Percentiles rank a stretch among this genome's conserved stretches.
Conservation (phyloP, 192 early-diverging fungal species). For the Podochytrium sp. region DNA sequence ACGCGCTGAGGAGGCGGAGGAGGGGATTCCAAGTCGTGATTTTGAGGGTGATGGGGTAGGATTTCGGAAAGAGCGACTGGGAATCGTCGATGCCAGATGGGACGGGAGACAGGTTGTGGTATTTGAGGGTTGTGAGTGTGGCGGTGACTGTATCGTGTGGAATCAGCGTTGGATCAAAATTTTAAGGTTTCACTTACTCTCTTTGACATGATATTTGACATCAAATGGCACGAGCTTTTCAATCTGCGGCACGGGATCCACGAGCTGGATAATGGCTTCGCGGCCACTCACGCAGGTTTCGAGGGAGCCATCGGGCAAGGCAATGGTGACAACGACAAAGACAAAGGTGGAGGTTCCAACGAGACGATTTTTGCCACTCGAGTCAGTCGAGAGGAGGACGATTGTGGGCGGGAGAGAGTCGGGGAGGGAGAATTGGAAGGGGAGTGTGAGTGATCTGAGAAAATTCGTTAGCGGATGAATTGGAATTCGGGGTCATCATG, state of each 20-base stretch:
- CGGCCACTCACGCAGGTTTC: neutral
- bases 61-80: too few species aligned
- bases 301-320: neutral
- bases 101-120: neutral
- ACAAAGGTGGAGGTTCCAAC: constrained; percentile 1
- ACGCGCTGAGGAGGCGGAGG: neutral
- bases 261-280: neutral
- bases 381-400: neutral
- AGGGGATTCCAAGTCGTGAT: constrained; percentile 9
- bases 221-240: neutral
- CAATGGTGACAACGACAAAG: neutral
- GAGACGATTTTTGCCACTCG: neutral
- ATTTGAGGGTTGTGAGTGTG: neutral
- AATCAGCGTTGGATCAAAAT: neutral
- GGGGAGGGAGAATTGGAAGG: neutral
- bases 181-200: neutral
- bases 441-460: neutral
- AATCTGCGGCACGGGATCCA: neutral
- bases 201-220: neutral
- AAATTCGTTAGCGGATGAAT: too few species aligned
- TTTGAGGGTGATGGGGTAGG: neutral
- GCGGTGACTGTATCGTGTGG: neutral
- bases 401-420: neutral
- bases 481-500: too few species aligned
- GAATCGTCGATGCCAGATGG: neutral